phyloP scores from a whole-genome alignment of 345 rosid species.

The Populus ilicifolia region DNA sequence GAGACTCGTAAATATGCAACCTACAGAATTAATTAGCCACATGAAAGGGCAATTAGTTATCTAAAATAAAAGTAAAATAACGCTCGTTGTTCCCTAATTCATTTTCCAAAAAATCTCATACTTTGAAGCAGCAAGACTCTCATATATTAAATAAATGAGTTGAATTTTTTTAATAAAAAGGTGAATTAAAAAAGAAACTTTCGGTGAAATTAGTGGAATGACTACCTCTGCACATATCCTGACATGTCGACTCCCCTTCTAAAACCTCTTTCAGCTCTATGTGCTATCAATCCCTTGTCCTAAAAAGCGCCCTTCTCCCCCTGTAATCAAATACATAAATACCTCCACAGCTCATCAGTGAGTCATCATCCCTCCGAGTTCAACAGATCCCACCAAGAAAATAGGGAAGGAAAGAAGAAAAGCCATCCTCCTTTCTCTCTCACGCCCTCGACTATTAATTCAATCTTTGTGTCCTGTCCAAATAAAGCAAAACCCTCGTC shows the following conservation, averaged over 20 bases:
- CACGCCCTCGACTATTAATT: not conserved
- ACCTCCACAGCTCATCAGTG: not conserved
- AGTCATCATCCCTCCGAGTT: not conserved
- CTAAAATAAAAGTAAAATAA: not conserved
- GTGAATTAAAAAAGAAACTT: not conserved
- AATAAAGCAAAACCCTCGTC: not conserved
- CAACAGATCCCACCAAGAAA: not conserved
- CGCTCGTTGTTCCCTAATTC: no score
- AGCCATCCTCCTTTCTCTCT: not conserved
- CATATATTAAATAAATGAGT: no score
- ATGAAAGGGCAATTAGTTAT: not conserved
- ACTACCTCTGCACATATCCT: no score
- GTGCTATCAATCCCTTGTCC: not conserved
- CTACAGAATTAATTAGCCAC: not conserved
- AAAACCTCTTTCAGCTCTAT: not conserved
- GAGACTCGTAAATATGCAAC: not conserved
- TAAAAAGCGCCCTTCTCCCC: not conserved
- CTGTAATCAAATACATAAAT: not conserved
- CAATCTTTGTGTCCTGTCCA: not conserved
- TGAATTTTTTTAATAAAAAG: no score
- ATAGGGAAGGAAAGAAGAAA: not conserved
- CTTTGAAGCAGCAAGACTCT: no score
- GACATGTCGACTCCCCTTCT: not conserved
- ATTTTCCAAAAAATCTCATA: no score
- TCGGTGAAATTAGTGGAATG: not conserved